Percentiles rank a stretch among this genome's conserved stretches.
Conservation (phyloP, 2,329 filamentous ascomycete species). For the Tolypocladium cylindrosporum region DNA sequence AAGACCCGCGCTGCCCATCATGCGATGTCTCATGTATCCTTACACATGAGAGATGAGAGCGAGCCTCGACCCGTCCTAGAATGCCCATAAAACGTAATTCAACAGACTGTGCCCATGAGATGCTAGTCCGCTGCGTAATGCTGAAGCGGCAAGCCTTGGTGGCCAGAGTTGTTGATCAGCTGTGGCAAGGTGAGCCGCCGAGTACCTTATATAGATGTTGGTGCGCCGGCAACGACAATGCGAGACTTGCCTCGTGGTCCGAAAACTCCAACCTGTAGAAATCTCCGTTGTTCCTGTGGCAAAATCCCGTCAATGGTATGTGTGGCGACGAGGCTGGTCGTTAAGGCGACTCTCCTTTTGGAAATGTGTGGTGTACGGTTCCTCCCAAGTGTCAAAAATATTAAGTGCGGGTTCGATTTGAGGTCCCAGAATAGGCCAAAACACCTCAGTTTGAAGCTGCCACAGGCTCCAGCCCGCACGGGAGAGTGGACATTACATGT, state of each 20-base stretch:
- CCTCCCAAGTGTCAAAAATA: background rate
- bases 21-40: background rate
- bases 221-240: background rate
- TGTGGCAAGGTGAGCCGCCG: background rate
- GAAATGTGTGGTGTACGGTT: background rate
- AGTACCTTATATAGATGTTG: background rate
- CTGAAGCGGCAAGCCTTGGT: background rate
- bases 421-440: background rate
- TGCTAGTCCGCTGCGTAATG: background rate
- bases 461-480: background rate
- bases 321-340: background rate
- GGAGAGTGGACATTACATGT: conserved; percentile 8
- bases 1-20: background rate
- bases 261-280: background rate
- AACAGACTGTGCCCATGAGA: background rate
- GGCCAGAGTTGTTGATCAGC: background rate
- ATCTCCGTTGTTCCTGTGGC: background rate
- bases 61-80: background rate
- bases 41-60: background rate
- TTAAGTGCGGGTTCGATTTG: background rate
- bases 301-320: background rate
- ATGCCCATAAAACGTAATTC: background rate
- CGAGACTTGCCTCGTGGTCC: background rate
- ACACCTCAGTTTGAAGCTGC: background rate
- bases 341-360: background rate